phyloP scores from a whole-genome alignment of 371 early-diverging fungal genomes.

The Cokeromyces recurvatus region DNA sequence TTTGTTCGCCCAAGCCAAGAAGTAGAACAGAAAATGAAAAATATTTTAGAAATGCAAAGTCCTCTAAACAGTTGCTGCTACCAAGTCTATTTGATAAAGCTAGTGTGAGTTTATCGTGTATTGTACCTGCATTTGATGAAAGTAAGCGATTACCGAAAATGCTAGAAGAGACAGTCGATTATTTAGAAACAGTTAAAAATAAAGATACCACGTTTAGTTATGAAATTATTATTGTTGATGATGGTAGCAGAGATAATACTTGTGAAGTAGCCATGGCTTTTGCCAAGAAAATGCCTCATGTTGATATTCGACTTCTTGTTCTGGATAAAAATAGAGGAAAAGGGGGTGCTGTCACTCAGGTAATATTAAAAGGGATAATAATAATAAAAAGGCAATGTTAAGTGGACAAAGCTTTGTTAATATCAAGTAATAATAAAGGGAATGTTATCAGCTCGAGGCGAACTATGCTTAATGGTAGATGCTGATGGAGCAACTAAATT shows the following conservation, averaged over 20 bases:
- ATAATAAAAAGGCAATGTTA: too few species aligned
- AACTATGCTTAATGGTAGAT: constrained; percentile 85
- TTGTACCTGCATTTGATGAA: constrained; percentile 95
- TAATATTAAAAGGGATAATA: constrained; percentile 28
- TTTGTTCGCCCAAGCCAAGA: constrained; percentile 52
- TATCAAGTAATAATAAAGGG: constrained; percentile 54
- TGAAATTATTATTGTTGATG: constrained; percentile 90
- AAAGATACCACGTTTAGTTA: constrained; percentile 51
- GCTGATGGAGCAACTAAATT: constrained; percentile 95
- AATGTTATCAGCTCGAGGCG: constrained; percentile 76
- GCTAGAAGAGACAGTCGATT: constrained; percentile 74
- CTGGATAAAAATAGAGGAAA: constrained; percentile 88
- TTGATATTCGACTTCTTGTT: constrained; percentile 69
- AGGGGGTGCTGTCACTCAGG: constrained; percentile 93
- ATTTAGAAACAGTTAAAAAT: constrained; percentile 47
- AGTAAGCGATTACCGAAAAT: constrained; percentile 75
- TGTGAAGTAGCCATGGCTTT: constrained; percentile 60
- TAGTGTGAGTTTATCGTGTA: constrained; percentile 64
- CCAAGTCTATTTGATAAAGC: constrained; percentile 45
- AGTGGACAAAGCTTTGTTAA: too few species aligned
- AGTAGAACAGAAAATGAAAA: constrained; percentile 48
- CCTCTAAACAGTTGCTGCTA: constrained; percentile 24
- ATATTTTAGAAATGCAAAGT: constrained; percentile 38
- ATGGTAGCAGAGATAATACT: constrained; percentile 83
- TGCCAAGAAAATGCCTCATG: constrained; percentile 50